Evolutionary conservation across 306 rosid species (phyloP), one percentile per base, ranked within the genome.

Genomic region (Ormosia emarginata): DNA sequence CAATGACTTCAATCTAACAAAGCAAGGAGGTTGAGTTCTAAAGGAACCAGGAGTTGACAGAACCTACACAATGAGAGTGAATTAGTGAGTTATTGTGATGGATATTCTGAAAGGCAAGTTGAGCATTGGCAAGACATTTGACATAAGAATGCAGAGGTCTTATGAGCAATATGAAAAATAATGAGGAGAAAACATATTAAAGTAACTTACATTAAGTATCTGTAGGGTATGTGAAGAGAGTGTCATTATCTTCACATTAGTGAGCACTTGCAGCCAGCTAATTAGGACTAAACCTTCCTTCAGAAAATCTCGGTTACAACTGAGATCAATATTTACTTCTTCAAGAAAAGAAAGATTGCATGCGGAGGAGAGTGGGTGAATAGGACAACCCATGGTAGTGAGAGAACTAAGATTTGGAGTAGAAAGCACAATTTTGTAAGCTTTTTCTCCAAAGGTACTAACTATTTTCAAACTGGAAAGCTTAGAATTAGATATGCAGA

Each of bases 261-360:
- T 5, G 7, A 66, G 2, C 50, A 37, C 33, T 8, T 8, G 13
- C 7, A 66, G 52, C 14, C 13, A 15, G 4, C 32, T 39, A n/a
- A 66, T 7, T 15, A 39, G 2, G 14, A 15, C 2, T 9, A 17
- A n/a, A 37, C 0, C 9, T 2, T 2, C 6, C 14, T 6, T 43
- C 0, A 0, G 3, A 3, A 0, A 10, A 24, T 0, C 0, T 11
- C 4, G 2, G 13, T 0, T 0, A 7, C 0, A 57, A 24, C 2
- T 0, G 24, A 24, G 2, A 1, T 24, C n/a, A 15, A 66, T 9
- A 3, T 61, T 4, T 61, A 30, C 40, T 61, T 61, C 41, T 30
- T 32, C 8, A 4, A 67, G 37, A 6, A 2, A 2, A 41, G 74
- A 3, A 67, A 67, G 37, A 43, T 43, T 41, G 55, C 36, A 15